Base-by-base conservation (phyloP, 2,329 filamentous ascomycete species). In the Aspergillus oerlinghausenensis region DNA sequence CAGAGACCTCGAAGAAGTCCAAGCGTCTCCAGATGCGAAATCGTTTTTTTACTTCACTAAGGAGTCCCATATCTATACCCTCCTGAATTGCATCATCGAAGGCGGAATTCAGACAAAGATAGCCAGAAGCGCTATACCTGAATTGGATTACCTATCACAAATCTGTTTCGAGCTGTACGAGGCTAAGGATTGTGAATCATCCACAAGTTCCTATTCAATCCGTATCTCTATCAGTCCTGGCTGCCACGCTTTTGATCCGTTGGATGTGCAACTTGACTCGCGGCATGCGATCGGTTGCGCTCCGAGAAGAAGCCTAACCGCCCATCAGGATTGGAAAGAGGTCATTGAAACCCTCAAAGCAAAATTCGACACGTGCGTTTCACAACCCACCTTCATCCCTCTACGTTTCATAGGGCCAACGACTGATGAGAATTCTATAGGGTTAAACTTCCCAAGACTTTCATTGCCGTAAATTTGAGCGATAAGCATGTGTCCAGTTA, bases 1-100 rank as follows among this genome's bases (percentile, higher is more conserved):
- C 6, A 89, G 92, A 69, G 93, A 99, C 67, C 82, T 99, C 2
- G 95, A 99, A 77, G 92, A 97, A 75, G 91, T 97, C 74, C 94
- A 99, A 75, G 93, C 94, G 3, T 95, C 90, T 0, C 88, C 93
- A 53, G 90, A 95, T 63, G 92, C 92, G 48, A 97, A 97, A 71
- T 93, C 89, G 1, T 97, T 97, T 79, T 90, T 97, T 76, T 99
- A 99, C 78, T 99, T 99, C 75, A 99, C 94, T 61, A 99, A 99
- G 75, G 94, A 99, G 75, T 96, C 91, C 0, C 94, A 99, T 73
- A 97, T 99, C 61, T 99, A 99, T 77, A 99, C 94, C 4, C 83
- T 99, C 4, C 84, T 99, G 57, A 99, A 99, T 74, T 97, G 93
- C 73, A 97, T 99, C 65, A 84, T 99, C 26, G 94, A 99, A 73